A percentile compares a stretch with the other conserved stretches of the same genome.
Conservation (phyloP, 257 asterid species). For the Nicotiana tomentosiformis region DNA sequence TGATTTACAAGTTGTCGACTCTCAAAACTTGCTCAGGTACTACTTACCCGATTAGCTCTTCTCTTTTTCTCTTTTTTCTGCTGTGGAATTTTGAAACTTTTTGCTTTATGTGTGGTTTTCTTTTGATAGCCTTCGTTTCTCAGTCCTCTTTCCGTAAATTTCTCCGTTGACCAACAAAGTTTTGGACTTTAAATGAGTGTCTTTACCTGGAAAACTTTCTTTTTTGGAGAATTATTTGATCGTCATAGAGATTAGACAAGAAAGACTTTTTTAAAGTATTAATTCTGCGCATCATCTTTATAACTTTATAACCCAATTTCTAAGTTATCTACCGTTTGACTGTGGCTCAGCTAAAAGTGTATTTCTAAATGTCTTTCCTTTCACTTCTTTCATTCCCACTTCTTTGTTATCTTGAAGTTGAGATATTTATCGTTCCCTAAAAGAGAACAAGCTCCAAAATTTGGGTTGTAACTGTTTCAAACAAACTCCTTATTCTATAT, state of each 20-base stretch:
- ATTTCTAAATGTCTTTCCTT: not conserved
- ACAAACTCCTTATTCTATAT: no score
- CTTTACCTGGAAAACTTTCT: not conserved
- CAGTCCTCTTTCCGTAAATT: not conserved
- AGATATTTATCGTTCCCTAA: not conserved
- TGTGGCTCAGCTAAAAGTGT: not conserved
- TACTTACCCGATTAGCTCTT: not conserved
- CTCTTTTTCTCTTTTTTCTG: not conserved
- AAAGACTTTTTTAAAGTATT: no score
- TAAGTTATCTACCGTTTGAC: not conserved
- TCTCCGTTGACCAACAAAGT: not conserved
- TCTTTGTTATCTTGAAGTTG: not conserved
- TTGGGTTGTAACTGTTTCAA: not conserved
- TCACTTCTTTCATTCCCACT: not conserved
- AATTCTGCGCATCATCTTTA: no score
- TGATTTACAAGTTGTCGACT: constrained; percentile 72
- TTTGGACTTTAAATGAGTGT: not conserved
- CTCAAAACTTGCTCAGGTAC: constrained; percentile 76
- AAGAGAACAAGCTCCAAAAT: no score
- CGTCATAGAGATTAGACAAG: no score
- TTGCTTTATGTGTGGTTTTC: not conserved
- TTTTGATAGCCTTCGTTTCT: not conserved
- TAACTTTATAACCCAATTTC: not conserved
- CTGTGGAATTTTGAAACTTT: not conserved
- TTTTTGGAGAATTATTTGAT: no score